Evolutionary conservation across 495 filamentous ascomycete species (phyloP), one percentile per base, ranked within the genome.

Genomic region (Aspergillus homomorphus): DNA sequence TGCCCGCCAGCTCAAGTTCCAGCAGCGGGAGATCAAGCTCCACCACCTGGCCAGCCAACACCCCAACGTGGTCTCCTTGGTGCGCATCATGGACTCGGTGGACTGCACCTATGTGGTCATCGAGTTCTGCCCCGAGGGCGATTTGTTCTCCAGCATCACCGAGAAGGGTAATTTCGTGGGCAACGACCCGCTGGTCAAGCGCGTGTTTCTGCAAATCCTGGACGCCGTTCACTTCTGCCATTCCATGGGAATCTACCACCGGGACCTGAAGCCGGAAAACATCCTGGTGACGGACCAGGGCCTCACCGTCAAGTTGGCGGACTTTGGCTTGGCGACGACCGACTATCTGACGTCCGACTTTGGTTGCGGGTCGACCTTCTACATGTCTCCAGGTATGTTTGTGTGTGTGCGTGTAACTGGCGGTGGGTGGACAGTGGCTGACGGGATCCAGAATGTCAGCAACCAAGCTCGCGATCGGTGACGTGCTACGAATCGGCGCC

Each of bases 221-320:
- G 91, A 97, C 82, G 95, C 94, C 74, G 95, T 99, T 64, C 89
- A 91, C 65, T 88, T 91, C 71, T 98, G 94, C 83, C 94, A 99
- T 76, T 83, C 83, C 62, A 72, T 91, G 59, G 92, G 93, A 60
- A 96, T 99, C 64, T 99, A 96, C 80, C 94, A 98, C 73, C 84
- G 94, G 73, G 94, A 99, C 72, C 78, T 99, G 51, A 99, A 99
- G 81, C 94, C 94, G 33, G 94, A 99, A 79, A 98, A 99, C 75
- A 90, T 99, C 55, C 78, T 99, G 66, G 94, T 98, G 56, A 89
- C 89, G 59, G 87, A 96, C 76, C 79, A 83, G 57, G 93, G 92
- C 56, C 82, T 86, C 74, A 92, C 90, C 22, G 90, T 96, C 65
- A 96, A 98, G 76, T 83, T 99, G 53, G 94, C 95, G 60, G 94